Evolutionary conservation across 192 early-diverging fungal genomes (phyloP), one percentile per base, ranked within the genome.

Genomic region (Coemansia javaensis): DNA sequence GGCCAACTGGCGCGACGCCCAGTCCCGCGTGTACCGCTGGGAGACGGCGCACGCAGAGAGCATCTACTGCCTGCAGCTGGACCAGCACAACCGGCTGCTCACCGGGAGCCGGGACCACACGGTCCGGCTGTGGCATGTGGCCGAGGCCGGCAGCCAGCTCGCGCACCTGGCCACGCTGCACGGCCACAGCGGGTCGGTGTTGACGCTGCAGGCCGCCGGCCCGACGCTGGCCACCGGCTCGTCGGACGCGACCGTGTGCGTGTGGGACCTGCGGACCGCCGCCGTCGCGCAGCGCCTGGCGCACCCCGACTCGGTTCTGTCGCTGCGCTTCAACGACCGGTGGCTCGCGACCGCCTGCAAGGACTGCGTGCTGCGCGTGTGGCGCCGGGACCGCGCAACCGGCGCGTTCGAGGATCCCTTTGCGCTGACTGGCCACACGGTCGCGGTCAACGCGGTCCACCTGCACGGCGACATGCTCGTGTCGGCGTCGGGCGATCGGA

Each of bases 381-480:
- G 94, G 94, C 60, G 79, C 7, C 63, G 84, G 31, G 53, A 77
- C 28, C 10, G 11, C 63, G 84, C 34, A 51, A 76, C 28, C 12
- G 13, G 14, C 47, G 28, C 35, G n/a, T 64, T 53, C 35, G 34
- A n/a, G 5, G 37, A 51, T 11, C 77, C 77, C n/a, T 84, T 88
- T 21, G 63, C 61, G 38, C 64, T 96, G 41, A 25, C 37, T 20
- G 83, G 90, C 28, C 85, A 90, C 61, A 46, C 66, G 2, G 80
- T 87, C 7, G 82, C 94, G n/a, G 82, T 96, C 40, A 97, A 97
- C 59, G 85, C 91, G 0, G 71, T 94, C 4, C 81, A 86, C 32
- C 77, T 88, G 28, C 55, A 74, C 22, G 78, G 71, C 14, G 66
- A 82, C 42, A 58, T 66, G 33, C 65, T 85, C 0, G 81, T 87